A percentile compares a stretch with the other conserved stretches of the same genome.
Conservation (phyloP, 331 rosid genomes). For the Cydonia oblonga region DNA sequence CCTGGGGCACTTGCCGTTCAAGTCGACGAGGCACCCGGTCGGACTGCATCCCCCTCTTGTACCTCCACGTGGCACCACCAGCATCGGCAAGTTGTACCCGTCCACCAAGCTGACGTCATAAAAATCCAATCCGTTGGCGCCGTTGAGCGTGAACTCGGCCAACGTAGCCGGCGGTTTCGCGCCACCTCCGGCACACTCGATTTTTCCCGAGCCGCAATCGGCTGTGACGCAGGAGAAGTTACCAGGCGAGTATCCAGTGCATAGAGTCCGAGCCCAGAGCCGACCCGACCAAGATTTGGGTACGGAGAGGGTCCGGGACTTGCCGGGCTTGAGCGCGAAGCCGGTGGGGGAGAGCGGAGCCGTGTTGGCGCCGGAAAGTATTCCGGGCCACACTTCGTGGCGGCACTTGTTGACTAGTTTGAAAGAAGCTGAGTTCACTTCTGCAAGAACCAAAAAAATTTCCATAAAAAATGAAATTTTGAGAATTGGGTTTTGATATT, state of each 20-base stretch:
- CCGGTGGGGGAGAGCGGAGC: slow-evolving; percentile 71
- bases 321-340: slow-evolving; percentile 45
- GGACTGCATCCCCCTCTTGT: slow-evolving; percentile 69
- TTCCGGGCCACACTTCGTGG: slow-evolving; percentile 74
- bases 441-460: slow-evolving; percentile 18
- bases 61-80: slow-evolving; percentile 60
- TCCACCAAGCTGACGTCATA: slow-evolving; percentile 93
- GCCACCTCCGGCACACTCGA: slow-evolving; percentile 54
- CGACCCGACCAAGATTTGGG: slow-evolving; percentile 93
- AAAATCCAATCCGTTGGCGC: slow-evolving; percentile 67
- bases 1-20: slow-evolving; percentile 64
- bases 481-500: not conserved
- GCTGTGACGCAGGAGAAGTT: slow-evolving; percentile 69
- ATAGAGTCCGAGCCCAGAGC: slow-evolving; percentile 78
- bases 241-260: slow-evolving; percentile 39
- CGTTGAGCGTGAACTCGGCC: slow-evolving; percentile 91
- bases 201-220: slow-evolving; percentile 73
- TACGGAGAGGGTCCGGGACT: slow-evolving; percentile 35
- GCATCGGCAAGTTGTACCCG: slow-evolving; percentile 86
- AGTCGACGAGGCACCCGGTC: slow-evolving; percentile 76
- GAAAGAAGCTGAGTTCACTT: slow-evolving; percentile 57
- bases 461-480: not conserved
- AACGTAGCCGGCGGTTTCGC: slow-evolving; percentile 89
- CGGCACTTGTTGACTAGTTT: slow-evolving; percentile 79
- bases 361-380: slow-evolving; percentile 72